Evolutionary conservation across 352 stramenopile species (phyloP).

Genomic region (Globisporangium ultimum): DNA sequence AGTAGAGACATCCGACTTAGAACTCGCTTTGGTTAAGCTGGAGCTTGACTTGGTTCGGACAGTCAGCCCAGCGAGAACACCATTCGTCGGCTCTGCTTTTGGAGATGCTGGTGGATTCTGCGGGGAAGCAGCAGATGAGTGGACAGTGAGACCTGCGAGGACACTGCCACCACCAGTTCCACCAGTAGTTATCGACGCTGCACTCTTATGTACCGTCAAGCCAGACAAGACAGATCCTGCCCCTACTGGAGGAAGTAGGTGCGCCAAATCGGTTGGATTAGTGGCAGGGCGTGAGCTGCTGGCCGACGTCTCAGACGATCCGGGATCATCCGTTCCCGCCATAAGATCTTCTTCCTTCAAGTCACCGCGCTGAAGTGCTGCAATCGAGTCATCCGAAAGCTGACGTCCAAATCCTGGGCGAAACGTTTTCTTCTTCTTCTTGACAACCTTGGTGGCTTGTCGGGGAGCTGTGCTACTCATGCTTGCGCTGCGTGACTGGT

Average conservation of each 20-base stretch:
- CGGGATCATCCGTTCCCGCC: constrained; percentile 13
- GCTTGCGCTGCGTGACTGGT: constrained; percentile 18
- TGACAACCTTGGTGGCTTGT: constrained; percentile 52
- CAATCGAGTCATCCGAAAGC: constrained; percentile 80
- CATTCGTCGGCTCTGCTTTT: constrained; percentile 21
- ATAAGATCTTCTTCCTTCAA: constrained; percentile 72
- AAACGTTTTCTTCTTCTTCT: constrained; percentile 88
- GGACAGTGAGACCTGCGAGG: constrained; percentile 65
- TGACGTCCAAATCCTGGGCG: constrained; percentile 79
- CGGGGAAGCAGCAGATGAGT: constrained; percentile 31
- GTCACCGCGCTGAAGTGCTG: constrained; percentile 72
- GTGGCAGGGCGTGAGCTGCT: constrained; percentile 26
- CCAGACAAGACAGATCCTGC: constrained; percentile 57
- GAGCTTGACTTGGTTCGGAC: constrained; percentile 28
- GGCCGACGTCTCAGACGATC: constrained; percentile 21
- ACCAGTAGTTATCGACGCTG: neutral
- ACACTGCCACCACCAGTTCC: constrained; percentile 23
- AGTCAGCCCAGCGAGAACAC: constrained; percentile 51
- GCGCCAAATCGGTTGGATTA: constrained; percentile 55
- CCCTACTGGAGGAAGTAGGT: constrained; percentile 61
- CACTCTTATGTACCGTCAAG: constrained; percentile 49
- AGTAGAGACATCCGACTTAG: constrained; percentile 9
- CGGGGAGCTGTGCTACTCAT: constrained; percentile 20
- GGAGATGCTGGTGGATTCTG: constrained; percentile 19
- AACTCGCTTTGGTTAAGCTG: constrained; percentile 1